These are phyloP conservation scores for Pseudozyma pruni DNA, from an alignment of 1,284 basidiomycete species.

Conservation along the genomic window DNA sequence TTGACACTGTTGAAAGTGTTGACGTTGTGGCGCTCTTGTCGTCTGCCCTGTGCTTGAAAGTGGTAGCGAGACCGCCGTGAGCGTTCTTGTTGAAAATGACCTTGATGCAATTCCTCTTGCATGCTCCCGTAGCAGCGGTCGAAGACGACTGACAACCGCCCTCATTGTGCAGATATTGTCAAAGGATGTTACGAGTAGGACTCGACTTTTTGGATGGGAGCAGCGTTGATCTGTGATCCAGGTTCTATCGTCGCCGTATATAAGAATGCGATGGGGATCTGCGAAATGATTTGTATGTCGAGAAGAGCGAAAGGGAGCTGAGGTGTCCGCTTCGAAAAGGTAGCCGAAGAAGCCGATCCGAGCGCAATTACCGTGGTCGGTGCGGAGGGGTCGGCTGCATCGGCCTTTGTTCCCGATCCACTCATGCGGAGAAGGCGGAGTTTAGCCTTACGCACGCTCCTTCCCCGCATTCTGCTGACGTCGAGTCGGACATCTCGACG, in stretches of 20 bases:
- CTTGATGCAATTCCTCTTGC: background rate
- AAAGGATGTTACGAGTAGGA: background rate
- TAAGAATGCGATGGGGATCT: too few species aligned
- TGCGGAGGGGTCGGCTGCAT: background rate
- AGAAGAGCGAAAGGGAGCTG: too few species aligned
- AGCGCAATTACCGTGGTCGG: slow-evolving; percentile 20
- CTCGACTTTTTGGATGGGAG: background rate
- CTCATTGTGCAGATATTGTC: slow-evolving; percentile 6
- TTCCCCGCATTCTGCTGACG: slow-evolving; percentile 17
- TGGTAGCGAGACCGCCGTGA: background rate
- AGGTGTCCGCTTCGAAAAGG: background rate
- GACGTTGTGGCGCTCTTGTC: background rate
- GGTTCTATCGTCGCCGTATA: too few species aligned
- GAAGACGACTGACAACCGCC: background rate
- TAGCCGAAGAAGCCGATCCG: slow-evolving; percentile 36
- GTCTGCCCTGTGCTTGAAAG: background rate
- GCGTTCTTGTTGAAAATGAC: background rate
- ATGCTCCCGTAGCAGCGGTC: slow-evolving; percentile 15
- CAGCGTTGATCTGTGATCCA: too few species aligned
- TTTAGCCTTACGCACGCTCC: slow-evolving; percentile 12
- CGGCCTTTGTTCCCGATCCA: background rate
- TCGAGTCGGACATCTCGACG: slow-evolving; percentile 15
- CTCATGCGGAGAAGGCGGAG: slow-evolving; percentile 21
- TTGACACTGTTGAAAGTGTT: background rate
- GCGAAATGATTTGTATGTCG: too few species aligned